Conservation (phyloP, 257 asterid genomes). For the Thymus mandschuricus region DNA sequence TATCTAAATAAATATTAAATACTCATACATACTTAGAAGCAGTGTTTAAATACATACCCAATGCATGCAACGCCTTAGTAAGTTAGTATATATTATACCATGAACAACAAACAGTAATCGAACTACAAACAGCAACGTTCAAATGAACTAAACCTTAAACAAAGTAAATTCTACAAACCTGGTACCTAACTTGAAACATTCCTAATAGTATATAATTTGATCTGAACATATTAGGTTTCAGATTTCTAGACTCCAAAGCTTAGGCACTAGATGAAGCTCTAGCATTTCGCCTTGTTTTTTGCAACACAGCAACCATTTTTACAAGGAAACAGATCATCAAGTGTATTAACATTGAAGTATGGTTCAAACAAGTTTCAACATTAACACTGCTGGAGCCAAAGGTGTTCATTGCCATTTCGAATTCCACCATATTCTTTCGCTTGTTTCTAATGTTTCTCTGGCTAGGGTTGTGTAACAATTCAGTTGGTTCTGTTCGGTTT, state of each 20-base stretch:
- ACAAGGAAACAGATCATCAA: background rate
- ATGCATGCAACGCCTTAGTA: constrained; percentile 16
- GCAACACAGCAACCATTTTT: background rate
- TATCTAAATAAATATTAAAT: too few relatives aligned
- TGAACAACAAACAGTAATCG: background rate
- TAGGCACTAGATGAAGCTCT: background rate
- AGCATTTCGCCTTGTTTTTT: background rate
- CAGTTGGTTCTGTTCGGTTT: background rate
- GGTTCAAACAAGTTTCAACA: background rate
- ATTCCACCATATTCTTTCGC: background rate
- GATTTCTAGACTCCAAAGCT: background rate
- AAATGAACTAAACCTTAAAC: constrained; percentile 6
- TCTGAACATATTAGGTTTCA: background rate
- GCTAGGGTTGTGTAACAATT: background rate
- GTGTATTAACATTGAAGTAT: background rate
- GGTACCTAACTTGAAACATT: background rate
- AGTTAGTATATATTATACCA: background rate
- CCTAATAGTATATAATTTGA: background rate
- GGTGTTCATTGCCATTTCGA: background rate
- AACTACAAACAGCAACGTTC: constrained; percentile 4
- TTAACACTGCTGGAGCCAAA: background rate
- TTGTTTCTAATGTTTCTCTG: background rate
- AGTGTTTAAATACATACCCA: background rate
- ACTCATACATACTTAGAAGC: too few relatives aligned
- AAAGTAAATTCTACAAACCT: background rate